Conservation (phyloP, 176 grass and related monocot genomes). For the Miscanthus lutarioriparius region DNA sequence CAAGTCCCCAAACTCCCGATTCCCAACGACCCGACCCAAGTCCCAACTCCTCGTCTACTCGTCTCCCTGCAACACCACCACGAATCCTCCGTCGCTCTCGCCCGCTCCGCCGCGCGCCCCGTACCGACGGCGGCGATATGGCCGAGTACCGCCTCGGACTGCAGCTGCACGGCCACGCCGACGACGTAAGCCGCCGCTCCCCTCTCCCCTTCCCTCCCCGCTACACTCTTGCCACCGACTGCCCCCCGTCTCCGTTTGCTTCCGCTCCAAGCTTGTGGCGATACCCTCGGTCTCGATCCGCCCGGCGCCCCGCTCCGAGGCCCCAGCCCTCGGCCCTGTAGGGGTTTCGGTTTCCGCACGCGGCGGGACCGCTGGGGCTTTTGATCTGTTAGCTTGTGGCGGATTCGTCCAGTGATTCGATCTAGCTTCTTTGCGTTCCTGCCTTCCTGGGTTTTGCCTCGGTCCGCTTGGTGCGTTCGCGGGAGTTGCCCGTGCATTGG, state of each 20-base stretch:
- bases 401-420: conserved; percentile 12
- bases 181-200: conserved; percentile 60
- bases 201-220: background rate
- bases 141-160: conserved; percentile 68
- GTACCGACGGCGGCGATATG: too few relatives aligned
- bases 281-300: conserved; percentile 31
- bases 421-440: background rate
- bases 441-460: background rate
- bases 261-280: conserved; percentile 35
- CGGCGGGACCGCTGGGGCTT: too few relatives aligned
- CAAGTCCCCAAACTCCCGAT: too few relatives aligned
- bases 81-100: background rate
- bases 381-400: background rate
- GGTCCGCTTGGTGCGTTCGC: background rate
- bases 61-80: background rate
- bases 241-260: conserved; percentile 39
- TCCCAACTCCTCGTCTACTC: background rate
- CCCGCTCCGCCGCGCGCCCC: conserved; percentile 22
- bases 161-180: conserved; percentile 73
- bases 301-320: background rate
- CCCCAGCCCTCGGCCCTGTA: background rate
- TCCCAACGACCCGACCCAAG: too few relatives aligned
- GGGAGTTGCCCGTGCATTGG: background rate
- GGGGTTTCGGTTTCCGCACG: background rate
- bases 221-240: background rate